These are phyloP conservation scores for Dactylellina leptospora DNA, from an alignment of 2,329 filamentous ascomycete species.

Conservation along the genomic window DNA sequence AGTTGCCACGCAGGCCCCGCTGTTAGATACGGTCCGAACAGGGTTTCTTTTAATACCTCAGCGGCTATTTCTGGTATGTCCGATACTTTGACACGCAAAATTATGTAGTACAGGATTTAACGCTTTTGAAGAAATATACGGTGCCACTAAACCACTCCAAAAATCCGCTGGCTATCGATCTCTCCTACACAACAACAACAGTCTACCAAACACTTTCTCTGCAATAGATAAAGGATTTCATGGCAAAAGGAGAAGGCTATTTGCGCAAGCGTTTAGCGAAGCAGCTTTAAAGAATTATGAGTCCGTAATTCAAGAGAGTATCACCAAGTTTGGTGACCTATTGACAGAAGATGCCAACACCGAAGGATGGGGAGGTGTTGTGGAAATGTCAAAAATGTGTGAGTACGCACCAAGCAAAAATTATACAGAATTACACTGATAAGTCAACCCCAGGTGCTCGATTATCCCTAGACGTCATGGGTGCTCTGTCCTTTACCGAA, in stretches of 20 bases:
- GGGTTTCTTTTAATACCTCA: slow-evolving; percentile 78
- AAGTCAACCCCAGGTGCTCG: slow-evolving; percentile 31
- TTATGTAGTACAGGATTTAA: not conserved
- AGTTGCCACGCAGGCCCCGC: slow-evolving; percentile 2
- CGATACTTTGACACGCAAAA: not conserved
- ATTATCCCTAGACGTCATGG: slow-evolving; percentile 65
- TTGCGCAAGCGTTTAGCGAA: slow-evolving; percentile 76
- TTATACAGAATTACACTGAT: slow-evolving; percentile 12
- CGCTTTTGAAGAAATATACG: slow-evolving; percentile 59
- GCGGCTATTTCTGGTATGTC: slow-evolving; percentile 65
- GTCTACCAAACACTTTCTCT: slow-evolving; percentile 76
- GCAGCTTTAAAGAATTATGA: slow-evolving; percentile 74
- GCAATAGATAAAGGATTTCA: slow-evolving; percentile 74
- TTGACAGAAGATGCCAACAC: slow-evolving; percentile 62
- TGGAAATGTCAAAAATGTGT: slow-evolving; percentile 68
- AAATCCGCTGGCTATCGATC: slow-evolving; percentile 37
- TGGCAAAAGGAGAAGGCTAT: slow-evolving; percentile 74
- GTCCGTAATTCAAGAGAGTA: slow-evolving; percentile 71
- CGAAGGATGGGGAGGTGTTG: slow-evolving; percentile 68
- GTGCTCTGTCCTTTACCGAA: slow-evolving; percentile 65
- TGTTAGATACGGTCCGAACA: slow-evolving; percentile 61
- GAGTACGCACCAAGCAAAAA: slow-evolving; percentile 41
- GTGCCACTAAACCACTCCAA: slow-evolving; percentile 60
- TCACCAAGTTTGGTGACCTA: slow-evolving; percentile 72
- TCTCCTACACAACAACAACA: not conserved